Base-by-base conservation (phyloP, 2,329 filamentous ascomycete species). In the Oidium heveae region DNA sequence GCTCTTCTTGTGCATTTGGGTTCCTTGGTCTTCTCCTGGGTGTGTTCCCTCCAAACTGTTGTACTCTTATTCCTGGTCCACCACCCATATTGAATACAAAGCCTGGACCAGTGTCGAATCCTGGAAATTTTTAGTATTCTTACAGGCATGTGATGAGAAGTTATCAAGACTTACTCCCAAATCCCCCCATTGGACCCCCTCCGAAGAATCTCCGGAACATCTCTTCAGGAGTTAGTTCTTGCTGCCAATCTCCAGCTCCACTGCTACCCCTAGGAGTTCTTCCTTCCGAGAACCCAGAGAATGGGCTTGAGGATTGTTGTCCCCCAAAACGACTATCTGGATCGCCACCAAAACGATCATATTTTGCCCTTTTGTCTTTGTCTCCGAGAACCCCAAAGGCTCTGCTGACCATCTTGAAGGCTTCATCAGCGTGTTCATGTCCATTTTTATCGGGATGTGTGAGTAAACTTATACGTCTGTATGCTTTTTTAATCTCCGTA, bases 371-470 rank as follows among this genome's bases (percentile, higher is more conserved):
- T 77, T 96, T 96, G 59, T 96, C 89, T 64, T 86, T 77, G 67
- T 98, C 91, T 58, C 86, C 89, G 52, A 98, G 72, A 54, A 96
- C 79, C 62, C 93, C 84, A 67, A 98, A 98, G 16, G 91, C 91
- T 62, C 86, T 77, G 63, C 86, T 84, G 24, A 98, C 87, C 84
- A 95, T 84, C 73, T 98, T 98, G 72, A 98, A 98, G 34, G 91
- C 91, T 71, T 98, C 91, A 66, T 95, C 91, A 55, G 91, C 89
- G 57, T 93, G 80, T 39, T 89, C 82, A 67, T 95, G 88, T 53
- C 88, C 88, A 74, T 98, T 98, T 73, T 98, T 98, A 73, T 98
- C 91, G 59, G 91, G 91, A 72, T 98, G 91, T 57, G 91, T 98
- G 64, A 96, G 74, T 63, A 98, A 72, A 66, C 84, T 91, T 66